Evolutionary conservation across 2,329 filamentous ascomycete genomes (phyloP).

Genomic region (Fusarium albosuccineum): DNA sequence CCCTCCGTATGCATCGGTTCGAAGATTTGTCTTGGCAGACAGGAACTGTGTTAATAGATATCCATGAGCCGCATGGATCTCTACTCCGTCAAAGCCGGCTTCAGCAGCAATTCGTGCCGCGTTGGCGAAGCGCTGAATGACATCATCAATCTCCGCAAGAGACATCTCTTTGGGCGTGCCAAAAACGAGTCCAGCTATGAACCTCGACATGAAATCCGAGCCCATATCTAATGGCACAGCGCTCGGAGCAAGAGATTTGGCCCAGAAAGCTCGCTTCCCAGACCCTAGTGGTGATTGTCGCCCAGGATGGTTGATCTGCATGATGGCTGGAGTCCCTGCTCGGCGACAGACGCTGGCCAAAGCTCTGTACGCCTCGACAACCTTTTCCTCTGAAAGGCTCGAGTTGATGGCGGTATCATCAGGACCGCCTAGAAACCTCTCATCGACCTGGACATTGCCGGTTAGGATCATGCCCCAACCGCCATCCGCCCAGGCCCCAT

Average conservation of each 20-base stretch:
- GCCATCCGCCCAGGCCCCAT: slow-evolving; percentile 65
- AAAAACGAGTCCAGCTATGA: slow-evolving; percentile 55
- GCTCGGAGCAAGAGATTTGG: slow-evolving; percentile 59
- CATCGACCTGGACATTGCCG: slow-evolving; percentile 61
- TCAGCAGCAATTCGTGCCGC: slow-evolving; percentile 62
- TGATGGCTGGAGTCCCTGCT: slow-evolving; percentile 54
- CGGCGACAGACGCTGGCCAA: slow-evolving; percentile 51
- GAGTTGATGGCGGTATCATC: slow-evolving; percentile 52
- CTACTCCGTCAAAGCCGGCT: slow-evolving; percentile 60
- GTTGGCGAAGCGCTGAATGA: slow-evolving; percentile 65
- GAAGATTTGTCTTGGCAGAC: slow-evolving; percentile 61
- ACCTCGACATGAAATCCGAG: slow-evolving; percentile 49
- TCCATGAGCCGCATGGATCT: slow-evolving; percentile 67
- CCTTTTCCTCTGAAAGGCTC: slow-evolving; percentile 37
- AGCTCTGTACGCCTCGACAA: slow-evolving; percentile 54
- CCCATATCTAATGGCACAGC: slow-evolving; percentile 59
- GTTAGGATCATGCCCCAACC: slow-evolving; percentile 68
- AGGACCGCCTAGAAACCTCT: slow-evolving; percentile 51
- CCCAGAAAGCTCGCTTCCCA: slow-evolving; percentile 52
- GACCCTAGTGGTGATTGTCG: slow-evolving; percentile 57
- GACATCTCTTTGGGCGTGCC: slow-evolving; percentile 71
- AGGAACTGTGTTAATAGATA: slow-evolving; percentile 71
- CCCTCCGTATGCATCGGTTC: slow-evolving; percentile 70
- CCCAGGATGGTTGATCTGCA: slow-evolving; percentile 63
- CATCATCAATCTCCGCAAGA: slow-evolving; percentile 63